Evolutionary conservation across 768 basidiomycete genomes (phyloP), one percentile per base, ranked within the genome.

Genomic region (Leccinum olivaceopallidum): DNA sequence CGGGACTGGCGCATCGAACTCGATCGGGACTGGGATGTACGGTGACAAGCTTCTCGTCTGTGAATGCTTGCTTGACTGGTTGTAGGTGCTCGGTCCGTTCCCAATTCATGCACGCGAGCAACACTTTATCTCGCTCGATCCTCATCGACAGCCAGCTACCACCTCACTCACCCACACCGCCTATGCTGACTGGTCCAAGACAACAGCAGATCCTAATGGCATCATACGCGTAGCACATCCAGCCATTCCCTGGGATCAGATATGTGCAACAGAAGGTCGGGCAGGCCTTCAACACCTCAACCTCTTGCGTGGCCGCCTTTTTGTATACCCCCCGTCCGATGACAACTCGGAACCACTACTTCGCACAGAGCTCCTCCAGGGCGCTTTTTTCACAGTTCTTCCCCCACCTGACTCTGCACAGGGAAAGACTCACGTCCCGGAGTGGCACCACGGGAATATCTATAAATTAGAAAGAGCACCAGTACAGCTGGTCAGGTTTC

Each of bases 361-460:
- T 51, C 77, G 80, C 3, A 77, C 91, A 2, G 78, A 88, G 34
- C 77, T 94, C 12, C 73, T 82, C 10, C 89, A 88, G 67, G 92
- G 85, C 0, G 87, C 92, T 3, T 93, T 89, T 70, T 92, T 93
- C 68, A 77, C 90, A 7, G 69, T 96, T 48, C 64, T 89, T 13
- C 87, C 89, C 12, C 66, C 68, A 12, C 56, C 73, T 32, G 60
- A 65, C 18, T 67, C 73, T 4, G 78, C 78, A 8, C 55, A 57
- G 63, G 64, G 70, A 54, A 51, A 57, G 54, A 55, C 63, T 0
- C 57, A 60, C 44, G 65, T 77, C 6, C 78, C 79, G 6, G 74
- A 82, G 69, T 96, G 94, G 94, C 82, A 88, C 70, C 74, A 84
- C 18, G 94, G 92, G 36, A 92, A 96, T 69, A 86, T 96, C n/a